Conservation (phyloP, 2,329 filamentous ascomycete species). For the Paraphaeosphaeria minitans region DNA sequence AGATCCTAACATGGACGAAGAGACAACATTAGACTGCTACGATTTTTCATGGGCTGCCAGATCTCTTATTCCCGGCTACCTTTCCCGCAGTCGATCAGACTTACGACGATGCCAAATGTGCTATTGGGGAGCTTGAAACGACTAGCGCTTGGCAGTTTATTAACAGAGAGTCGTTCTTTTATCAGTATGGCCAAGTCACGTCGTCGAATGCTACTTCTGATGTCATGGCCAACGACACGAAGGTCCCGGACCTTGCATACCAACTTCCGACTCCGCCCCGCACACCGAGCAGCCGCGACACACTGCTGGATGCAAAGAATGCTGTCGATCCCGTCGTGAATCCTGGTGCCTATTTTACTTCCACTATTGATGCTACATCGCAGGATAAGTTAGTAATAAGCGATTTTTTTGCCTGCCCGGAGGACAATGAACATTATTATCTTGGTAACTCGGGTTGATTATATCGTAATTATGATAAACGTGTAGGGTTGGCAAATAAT, state of each 20-base stretch:
- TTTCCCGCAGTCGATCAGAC: background rate
- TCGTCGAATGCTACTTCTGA: background rate
- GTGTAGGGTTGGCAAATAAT: background rate
- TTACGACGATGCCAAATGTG: background rate
- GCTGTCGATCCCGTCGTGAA: no score
- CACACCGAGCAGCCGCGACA: background rate
- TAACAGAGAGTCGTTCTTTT: background rate
- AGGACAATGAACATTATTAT: background rate
- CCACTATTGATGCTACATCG: background rate
- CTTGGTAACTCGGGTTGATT: background rate
- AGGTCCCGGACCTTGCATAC: background rate
- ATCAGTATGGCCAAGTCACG: background rate
- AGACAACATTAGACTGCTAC: background rate
- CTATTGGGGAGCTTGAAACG: background rate
- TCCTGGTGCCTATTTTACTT: no score
- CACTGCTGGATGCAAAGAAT: background rate
- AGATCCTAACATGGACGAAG: no score
- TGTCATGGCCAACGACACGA: background rate
- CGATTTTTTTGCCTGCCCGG: background rate
- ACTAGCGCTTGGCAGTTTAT: no score
- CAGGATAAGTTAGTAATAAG: background rate
- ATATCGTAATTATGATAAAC: background rate
- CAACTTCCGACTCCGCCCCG: background rate
- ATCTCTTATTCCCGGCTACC: background rate
- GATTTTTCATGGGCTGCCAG: background rate